These are phyloP conservation scores for Dalbergia cultrata DNA, from an alignment of 306 rosid species.

Conservation along the genomic window DNA sequence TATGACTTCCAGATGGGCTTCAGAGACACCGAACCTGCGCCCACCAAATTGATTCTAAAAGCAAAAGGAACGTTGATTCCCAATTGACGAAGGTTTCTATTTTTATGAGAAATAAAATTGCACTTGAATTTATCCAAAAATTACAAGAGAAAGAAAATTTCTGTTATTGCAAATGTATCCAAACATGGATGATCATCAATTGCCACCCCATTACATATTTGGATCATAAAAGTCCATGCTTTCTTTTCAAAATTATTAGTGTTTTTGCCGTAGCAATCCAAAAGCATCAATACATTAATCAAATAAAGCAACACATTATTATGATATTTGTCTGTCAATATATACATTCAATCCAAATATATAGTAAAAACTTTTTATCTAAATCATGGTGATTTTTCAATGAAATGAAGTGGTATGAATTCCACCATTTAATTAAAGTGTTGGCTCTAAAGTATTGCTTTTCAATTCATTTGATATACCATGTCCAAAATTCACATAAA, in stretches of 20 bases:
- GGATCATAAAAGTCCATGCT: background rate
- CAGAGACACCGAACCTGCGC: conserved; percentile 17
- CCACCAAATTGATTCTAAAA: conserved; percentile 28
- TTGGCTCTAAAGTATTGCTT: too few relatives aligned
- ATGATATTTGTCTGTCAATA: too few relatives aligned
- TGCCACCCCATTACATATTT: background rate
- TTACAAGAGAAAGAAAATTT: background rate
- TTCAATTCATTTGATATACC: background rate
- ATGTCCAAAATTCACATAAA: background rate
- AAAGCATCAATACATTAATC: background rate
- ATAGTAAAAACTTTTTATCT: too few relatives aligned
- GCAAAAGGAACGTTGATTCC: conserved; percentile 5
- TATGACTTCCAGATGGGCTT: conserved; percentile 1
- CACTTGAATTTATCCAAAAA: background rate
- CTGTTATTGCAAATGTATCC: background rate
- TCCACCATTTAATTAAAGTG: too few relatives aligned
- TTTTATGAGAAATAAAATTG: background rate
- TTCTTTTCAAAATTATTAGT: background rate
- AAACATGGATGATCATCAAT: background rate
- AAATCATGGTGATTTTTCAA: too few relatives aligned
- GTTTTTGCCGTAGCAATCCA: background rate
- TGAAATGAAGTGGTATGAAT: too few relatives aligned
- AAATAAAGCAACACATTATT: too few relatives aligned
- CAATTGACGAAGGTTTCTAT: background rate
- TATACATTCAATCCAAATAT: too few relatives aligned